Evolutionary conservation across 148 eudicot genomes (phyloP).

Genomic region (Rhododendron kiyosumense): DNA sequence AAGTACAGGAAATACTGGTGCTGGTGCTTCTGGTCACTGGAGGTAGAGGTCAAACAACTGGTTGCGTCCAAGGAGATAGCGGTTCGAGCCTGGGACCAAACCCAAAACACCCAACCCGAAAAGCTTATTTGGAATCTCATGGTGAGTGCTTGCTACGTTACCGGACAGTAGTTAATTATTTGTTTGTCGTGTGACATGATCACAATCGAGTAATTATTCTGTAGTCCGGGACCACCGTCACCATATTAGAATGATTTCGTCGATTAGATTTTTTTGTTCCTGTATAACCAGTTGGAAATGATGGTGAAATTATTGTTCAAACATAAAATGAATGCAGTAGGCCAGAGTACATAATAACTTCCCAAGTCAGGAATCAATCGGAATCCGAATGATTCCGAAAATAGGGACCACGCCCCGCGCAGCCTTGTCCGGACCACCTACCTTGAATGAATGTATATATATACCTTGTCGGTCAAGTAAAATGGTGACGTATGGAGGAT

Average conservation of each 20-base stretch:
- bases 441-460: not conserved
- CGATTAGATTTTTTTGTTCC: too few species aligned
- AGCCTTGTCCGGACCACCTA: not conserved
- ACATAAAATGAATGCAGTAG: too few species aligned
- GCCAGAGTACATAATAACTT: too few species aligned
- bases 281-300: too few species aligned
- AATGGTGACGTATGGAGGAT: not conserved
- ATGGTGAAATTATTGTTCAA: too few species aligned
- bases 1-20: conserved; percentile 90
- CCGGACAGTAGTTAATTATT: too few species aligned
- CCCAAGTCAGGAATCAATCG: not conserved
- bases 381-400: not conserved
- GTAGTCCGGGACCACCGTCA: too few species aligned
- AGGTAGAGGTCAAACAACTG: conserved; percentile 79
- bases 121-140: conserved; percentile 97
- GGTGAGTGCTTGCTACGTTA: conserved; percentile 31
- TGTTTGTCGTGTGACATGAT: not conserved
- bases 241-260: too few species aligned
- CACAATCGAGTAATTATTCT: not conserved
- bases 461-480: not conserved
- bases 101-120: conserved; percentile 84
- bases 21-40: conserved; percentile 96
- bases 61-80: conserved; percentile 78
- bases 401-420: not conserved
- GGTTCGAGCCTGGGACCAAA: conserved; percentile 89